Percentiles rank a stretch among this genome's conserved stretches.
These are phyloP conservation scores for Arbutus unedo DNA, from an alignment of 148 eudicot genomes.

Conservation along the genomic window DNA sequence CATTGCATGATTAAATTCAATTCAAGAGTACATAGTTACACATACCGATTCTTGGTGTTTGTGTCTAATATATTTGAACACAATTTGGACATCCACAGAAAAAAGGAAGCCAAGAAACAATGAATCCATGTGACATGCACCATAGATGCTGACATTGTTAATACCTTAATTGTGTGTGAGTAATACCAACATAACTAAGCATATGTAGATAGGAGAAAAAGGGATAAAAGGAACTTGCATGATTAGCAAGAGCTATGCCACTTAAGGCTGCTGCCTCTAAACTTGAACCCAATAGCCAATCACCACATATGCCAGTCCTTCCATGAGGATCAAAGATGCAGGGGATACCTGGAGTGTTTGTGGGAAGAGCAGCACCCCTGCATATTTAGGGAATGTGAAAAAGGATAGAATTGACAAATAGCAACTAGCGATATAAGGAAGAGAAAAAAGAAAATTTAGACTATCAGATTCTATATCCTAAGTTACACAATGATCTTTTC, in stretches of 20 bases:
- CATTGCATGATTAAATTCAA: constrained; percentile 15
- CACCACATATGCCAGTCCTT: constrained; percentile 97
- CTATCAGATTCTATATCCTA: not conserved
- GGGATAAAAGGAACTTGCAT: constrained; percentile 38
- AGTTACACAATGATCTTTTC: not conserved
- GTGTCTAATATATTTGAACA: not conserved
- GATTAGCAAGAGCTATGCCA: constrained; percentile 91
- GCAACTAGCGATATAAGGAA: not conserved
- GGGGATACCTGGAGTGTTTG: constrained; percentile 81
- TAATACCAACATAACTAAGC: not conserved
- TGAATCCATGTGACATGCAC: not conserved
- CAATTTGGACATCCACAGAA: not conserved
- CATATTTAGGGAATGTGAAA: constrained; percentile 14
- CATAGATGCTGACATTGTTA: no score
- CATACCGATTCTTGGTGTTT: not conserved
- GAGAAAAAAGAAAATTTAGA: not conserved
- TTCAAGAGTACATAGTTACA: not conserved
- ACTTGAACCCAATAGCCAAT: constrained; percentile 95
- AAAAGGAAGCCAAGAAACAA: no score
- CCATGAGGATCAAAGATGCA: constrained; percentile 95
- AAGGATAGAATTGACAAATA: not conserved
- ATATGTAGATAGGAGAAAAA: not conserved
- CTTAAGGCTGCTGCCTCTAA: constrained; percentile 91
- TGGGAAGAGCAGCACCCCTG: constrained; percentile 99
- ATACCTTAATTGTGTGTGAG: not conserved